A percentile compares a stretch with the other conserved stretches of the same genome.
These are phyloP conservation scores for Penicilliopsis zonata DNA, from an alignment of 495 filamentous ascomycete species.

Conservation along the genomic window DNA sequence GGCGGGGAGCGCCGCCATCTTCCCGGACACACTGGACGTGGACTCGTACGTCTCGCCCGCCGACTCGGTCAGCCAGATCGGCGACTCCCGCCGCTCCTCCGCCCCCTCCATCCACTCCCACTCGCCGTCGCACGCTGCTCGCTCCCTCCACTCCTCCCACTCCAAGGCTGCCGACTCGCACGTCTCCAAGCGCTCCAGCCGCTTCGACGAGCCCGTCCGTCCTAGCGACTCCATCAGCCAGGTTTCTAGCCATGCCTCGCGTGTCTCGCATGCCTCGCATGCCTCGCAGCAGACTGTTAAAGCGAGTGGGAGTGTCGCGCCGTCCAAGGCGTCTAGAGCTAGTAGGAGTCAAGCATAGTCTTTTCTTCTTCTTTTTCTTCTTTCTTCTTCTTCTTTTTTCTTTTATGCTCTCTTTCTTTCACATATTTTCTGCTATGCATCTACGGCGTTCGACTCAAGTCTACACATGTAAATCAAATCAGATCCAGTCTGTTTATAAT, in stretches of 20 bases:
- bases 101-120: constrained; percentile 6
- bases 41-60: constrained; percentile 22
- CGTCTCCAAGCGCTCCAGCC: constrained; percentile 18
- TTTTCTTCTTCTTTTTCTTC: constrained; percentile 4
- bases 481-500: too few species aligned
- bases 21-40: constrained; percentile 11
- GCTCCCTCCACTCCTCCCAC: constrained; percentile 12
- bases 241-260: constrained; percentile 22
- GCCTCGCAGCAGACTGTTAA: constrained; percentile 27
- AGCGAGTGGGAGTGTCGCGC: constrained; percentile 15
- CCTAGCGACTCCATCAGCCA: constrained; percentile 61
- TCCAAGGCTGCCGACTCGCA: constrained; percentile 15
- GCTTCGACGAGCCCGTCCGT: constrained; percentile 32
- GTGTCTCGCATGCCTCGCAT: constrained; percentile 12
- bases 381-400: too few species aligned
- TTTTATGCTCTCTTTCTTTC: too few species aligned
- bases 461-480: too few species aligned
- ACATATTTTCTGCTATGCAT: too few species aligned
- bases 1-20: constrained; percentile 9
- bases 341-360: constrained; percentile 16
- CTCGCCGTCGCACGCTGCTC: constrained; percentile 15
- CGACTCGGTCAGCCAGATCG: constrained; percentile 29
- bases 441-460: too few species aligned
- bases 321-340: constrained; percentile 15
- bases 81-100: constrained; percentile 10